Percentiles rank a stretch among this genome's conserved stretches.
phyloP scores from a whole-genome alignment of 441 rosid genomes.

The Monsonia emarginata region DNA sequence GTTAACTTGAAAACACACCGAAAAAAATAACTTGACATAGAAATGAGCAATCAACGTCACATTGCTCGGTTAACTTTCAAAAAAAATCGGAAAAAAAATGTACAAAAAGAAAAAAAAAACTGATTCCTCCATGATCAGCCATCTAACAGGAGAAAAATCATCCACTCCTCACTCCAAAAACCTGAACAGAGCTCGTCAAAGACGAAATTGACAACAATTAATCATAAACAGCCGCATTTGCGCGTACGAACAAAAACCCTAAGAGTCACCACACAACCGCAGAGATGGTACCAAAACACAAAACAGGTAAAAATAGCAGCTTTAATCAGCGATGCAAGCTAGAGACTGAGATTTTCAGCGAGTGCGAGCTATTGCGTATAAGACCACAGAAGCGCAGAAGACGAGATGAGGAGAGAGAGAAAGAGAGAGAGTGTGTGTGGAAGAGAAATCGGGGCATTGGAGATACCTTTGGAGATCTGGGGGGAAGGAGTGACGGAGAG shows the following conservation, averaged over 20 bases:
- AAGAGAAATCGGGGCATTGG: background rate
- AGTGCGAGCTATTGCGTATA: background rate
- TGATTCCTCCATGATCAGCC: background rate
- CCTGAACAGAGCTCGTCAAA: background rate
- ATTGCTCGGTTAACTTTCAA: too few species aligned
- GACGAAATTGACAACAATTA: background rate
- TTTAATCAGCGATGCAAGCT: background rate
- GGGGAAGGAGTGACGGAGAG: slow-evolving; percentile 66
- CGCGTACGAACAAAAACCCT: slow-evolving; percentile 1
- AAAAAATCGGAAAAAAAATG: too few species aligned
- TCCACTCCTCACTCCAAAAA: background rate
- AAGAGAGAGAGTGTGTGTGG: too few species aligned
- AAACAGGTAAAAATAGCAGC: background rate
- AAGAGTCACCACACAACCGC: background rate
- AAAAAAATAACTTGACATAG: too few species aligned
- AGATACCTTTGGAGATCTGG: slow-evolving; percentile 79
- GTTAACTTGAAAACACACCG: background rate
- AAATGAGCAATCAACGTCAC: too few species aligned
- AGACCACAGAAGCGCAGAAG: background rate
- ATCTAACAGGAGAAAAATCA: background rate
- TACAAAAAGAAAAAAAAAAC: background rate
- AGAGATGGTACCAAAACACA: background rate
- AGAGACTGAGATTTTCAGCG: background rate
- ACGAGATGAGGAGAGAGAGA: too few species aligned
- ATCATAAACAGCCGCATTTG: background rate